Percentiles rank a stretch among this genome's conserved stretches.
Evolutionary conservation across 352 stramenopile species (phyloP).

Genomic region (Phytopythium helicoides): DNA sequence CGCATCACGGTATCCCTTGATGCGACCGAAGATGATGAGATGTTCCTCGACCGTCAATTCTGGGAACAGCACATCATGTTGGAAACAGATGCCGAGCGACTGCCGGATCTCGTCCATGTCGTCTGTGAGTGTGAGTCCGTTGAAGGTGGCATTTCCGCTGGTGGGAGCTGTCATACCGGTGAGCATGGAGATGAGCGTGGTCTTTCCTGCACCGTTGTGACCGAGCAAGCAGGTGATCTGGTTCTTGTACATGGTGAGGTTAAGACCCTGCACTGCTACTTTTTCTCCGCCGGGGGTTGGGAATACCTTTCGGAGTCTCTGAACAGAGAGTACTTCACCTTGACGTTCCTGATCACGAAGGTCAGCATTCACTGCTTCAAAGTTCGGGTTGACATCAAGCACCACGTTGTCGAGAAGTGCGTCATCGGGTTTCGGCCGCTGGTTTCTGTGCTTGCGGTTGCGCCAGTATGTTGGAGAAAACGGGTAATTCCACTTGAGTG

Average conservation of each 20-base stretch:
- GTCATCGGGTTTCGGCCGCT: too few species aligned
- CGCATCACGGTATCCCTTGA: slow-evolving; percentile 49
- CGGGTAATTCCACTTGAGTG: slow-evolving; percentile 90
- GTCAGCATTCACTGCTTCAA: slow-evolving; percentile 35
- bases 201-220: slow-evolving; percentile 92
- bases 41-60: slow-evolving; percentile 80
- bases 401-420: slow-evolving; percentile 25
- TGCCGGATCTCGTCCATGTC: slow-evolving; percentile 76
- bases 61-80: slow-evolving; percentile 80
- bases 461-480: slow-evolving; percentile 50
- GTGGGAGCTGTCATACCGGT: slow-evolving; percentile 76
- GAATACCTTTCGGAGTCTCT: slow-evolving; percentile 64
- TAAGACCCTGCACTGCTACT: slow-evolving; percentile 76
- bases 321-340: slow-evolving; percentile 40
- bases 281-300: slow-evolving; percentile 69
- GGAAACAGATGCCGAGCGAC: slow-evolving; percentile 75
- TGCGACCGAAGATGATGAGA: slow-evolving; percentile 59
- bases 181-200: slow-evolving; percentile 90
- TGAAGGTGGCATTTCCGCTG: slow-evolving; percentile 57
- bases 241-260: slow-evolving; percentile 87
- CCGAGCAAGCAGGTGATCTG: slow-evolving; percentile 92
- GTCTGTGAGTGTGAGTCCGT: slow-evolving; percentile 61
- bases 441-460: too few species aligned
- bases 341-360: slow-evolving; percentile 32
- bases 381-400: slow-evolving; percentile 29